Percentiles rank a stretch among this genome's conserved stretches.
Conservation (phyloP, 176 grass and related monocot species). For the Aechmea fasciata region DNA sequence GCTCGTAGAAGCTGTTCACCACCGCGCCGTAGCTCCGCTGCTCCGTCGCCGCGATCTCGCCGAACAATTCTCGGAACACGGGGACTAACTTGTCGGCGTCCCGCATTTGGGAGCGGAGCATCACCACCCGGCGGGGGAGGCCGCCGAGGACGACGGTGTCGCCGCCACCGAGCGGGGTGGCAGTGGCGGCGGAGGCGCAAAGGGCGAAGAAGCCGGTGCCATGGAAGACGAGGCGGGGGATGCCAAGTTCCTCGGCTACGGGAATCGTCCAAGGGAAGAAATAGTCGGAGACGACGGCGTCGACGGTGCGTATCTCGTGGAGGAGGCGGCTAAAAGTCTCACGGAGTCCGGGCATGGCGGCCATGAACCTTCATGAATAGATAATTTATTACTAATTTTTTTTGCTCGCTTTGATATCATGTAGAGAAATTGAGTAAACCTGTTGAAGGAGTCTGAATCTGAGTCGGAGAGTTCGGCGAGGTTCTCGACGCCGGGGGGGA, state of each 20-base stretch:
- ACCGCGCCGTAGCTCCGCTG: background rate
- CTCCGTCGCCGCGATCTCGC: background rate
- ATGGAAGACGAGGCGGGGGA: slow-evolving; percentile 8
- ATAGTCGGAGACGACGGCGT: slow-evolving; percentile 2
- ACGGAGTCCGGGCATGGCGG: background rate
- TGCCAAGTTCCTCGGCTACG: background rate
- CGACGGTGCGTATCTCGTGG: background rate
- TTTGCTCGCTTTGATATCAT: too few relatives aligned
- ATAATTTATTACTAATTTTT: too few relatives aligned
- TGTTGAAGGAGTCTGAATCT: background rate
- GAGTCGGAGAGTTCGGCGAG: background rate
- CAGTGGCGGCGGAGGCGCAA: background rate
- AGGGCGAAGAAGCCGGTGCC: background rate
- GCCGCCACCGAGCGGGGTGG: background rate
- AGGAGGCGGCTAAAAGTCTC: background rate
- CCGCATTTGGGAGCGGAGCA: background rate
- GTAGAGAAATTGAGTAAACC: too few relatives aligned
- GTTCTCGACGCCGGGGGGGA: background rate
- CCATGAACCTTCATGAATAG: background rate
- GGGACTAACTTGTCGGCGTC: background rate
- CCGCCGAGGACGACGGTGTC: slow-evolving; percentile 9
- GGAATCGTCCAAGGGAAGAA: background rate
- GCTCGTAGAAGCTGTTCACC: slow-evolving; percentile 14
- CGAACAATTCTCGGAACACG: background rate
- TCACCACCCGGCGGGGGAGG: slow-evolving; percentile 13